Evolutionary conservation across 2,329 filamentous ascomycete species (phyloP).

Genomic region (Pyrenophora seminiperda): DNA sequence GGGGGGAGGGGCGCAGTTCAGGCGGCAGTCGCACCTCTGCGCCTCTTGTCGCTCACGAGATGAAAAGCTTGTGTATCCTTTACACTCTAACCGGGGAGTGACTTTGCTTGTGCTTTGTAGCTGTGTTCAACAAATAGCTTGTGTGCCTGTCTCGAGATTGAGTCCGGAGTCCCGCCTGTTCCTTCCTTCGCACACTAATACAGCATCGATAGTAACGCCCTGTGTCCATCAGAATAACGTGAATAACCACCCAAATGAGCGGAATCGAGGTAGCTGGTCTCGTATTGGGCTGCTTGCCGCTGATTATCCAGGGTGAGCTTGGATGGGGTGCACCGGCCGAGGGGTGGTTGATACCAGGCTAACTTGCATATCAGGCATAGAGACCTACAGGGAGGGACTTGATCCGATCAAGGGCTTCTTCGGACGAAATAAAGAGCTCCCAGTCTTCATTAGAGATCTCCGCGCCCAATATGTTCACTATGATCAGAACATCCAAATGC

Average conservation of each 20-base stretch:
- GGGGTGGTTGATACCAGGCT: not conserved
- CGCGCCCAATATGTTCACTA: constrained; percentile 47
- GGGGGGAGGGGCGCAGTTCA: constrained; percentile 19
- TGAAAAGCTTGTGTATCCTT: not conserved
- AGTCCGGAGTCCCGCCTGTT: constrained; percentile 13
- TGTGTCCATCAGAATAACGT: not conserved
- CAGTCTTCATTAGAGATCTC: constrained; percentile 44
- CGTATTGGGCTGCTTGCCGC: constrained; percentile 46
- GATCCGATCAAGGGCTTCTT: constrained; percentile 48
- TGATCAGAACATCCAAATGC: constrained; percentile 42
- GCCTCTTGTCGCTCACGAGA: constrained; percentile 2
- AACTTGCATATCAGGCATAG: constrained; percentile 27
- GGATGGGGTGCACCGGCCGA: constrained; percentile 8
- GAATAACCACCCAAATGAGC: constrained; percentile 28
- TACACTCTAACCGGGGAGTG: not conserved
- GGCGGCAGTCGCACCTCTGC: constrained; percentile 9
- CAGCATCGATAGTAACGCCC: constrained; percentile 2
- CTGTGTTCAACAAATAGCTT: not conserved
- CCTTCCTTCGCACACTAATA: constrained; percentile 9
- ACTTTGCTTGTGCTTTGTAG: not conserved
- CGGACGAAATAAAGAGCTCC: constrained; percentile 45
- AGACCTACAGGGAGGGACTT: constrained; percentile 48
- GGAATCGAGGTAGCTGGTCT: constrained; percentile 42
- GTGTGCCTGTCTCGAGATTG: constrained; percentile 6
- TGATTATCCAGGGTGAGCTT: constrained; percentile 43